phyloP scores from a whole-genome alignment of 1,284 basidiomycete species.

The Ceratobasidium sp. region DNA sequence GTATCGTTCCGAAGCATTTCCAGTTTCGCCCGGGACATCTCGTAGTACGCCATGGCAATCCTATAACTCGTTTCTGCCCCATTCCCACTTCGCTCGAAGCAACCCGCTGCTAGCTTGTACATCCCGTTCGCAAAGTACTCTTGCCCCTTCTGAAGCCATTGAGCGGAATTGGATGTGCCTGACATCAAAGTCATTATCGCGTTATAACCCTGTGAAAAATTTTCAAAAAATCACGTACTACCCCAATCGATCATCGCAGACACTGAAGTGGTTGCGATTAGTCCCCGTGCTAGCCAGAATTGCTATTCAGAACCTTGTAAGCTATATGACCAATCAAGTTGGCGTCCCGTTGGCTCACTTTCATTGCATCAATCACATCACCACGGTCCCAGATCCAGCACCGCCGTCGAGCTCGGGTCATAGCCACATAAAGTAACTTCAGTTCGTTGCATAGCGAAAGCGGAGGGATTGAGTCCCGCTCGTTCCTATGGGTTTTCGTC shows the following conservation, averaged over 20 bases:
- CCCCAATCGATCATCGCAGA: neutral
- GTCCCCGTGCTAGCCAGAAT: neutral
- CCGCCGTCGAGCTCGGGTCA: constrained; percentile 41
- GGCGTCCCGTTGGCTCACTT: neutral
- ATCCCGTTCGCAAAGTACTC: constrained; percentile 22
- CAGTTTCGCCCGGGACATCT: constrained; percentile 6
- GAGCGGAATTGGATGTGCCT: neutral
- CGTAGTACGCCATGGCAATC: constrained; percentile 10
- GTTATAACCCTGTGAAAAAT: neutral
- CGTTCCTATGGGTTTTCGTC: neutral
- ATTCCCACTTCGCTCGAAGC: neutral
- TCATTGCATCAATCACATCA: neutral
- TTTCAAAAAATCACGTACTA: neutral
- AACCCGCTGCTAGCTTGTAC: neutral
- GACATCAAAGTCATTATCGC: too few species aligned
- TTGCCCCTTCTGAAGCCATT: constrained; percentile 16
- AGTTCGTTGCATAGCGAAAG: constrained; percentile 54
- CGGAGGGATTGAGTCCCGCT: neutral
- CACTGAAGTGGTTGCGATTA: neutral
- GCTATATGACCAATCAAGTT: neutral
- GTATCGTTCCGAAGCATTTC: neutral
- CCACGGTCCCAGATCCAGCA: constrained; percentile 42
- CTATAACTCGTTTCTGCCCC: neutral
- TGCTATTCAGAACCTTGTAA: neutral
- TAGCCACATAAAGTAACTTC: constrained; percentile 57